phyloP scores from a whole-genome alignment of 2,329 filamentous ascomycete genomes.

The Rutstroemia sp. region DNA sequence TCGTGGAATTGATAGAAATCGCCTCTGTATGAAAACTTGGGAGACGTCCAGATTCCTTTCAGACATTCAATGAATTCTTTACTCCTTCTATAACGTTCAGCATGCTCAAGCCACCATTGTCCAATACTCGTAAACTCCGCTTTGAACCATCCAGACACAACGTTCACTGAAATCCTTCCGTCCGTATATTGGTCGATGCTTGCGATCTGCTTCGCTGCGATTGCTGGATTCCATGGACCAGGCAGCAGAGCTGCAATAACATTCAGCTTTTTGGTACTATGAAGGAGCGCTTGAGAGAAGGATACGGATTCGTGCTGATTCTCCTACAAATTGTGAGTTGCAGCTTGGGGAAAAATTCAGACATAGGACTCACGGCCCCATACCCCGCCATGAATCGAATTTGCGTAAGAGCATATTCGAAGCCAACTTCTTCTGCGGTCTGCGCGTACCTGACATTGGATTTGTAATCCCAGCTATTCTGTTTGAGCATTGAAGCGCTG shows the following conservation, averaged over 20 bases:
- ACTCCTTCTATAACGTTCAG: conserved; percentile 41
- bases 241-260: conserved; percentile 45
- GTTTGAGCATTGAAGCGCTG: neutral
- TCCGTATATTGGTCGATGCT: conserved; percentile 44
- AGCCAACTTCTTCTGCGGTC: conserved; percentile 40
- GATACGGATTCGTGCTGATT: conserved; percentile 46
- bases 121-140: conserved; percentile 43
- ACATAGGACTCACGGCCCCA: conserved; percentile 30
- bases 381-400: conserved; percentile 47
- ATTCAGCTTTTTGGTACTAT: conserved; percentile 40
- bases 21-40: conserved; percentile 42
- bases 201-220: conserved; percentile 46
- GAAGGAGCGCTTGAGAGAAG: conserved; percentile 42
- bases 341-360: neutral
- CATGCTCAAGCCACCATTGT: conserved; percentile 48
- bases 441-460: conserved; percentile 42
- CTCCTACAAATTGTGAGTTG: conserved; percentile 12
- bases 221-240: conserved; percentile 42
- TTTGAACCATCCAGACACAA: conserved; percentile 48
- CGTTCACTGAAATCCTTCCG: conserved; percentile 44
- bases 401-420: conserved; percentile 44
- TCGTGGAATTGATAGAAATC: conserved; percentile 47
- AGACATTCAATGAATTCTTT: conserved; percentile 44
- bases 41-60: conserved; percentile 42
- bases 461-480: conserved; percentile 37